phyloP scores from a whole-genome alignment of 306 rosid species.

The Fagus crenata region DNA sequence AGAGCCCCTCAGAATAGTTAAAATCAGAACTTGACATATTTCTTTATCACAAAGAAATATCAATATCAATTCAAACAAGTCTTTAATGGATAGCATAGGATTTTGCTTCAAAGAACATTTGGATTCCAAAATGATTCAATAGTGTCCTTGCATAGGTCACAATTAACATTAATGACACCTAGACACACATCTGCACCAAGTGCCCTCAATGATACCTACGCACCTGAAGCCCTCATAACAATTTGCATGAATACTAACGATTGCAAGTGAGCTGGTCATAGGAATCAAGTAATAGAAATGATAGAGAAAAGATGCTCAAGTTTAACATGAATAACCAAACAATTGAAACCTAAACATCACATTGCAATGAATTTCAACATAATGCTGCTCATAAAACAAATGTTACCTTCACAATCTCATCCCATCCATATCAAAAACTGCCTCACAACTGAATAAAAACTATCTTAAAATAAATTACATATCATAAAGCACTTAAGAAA shows the following conservation, averaged over 20 bases:
- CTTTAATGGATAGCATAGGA: no score
- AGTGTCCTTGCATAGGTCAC: neutral
- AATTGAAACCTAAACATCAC: neutral
- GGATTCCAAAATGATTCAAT: neutral
- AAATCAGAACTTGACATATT: neutral
- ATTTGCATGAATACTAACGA: neutral
- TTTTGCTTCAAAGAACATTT: neutral
- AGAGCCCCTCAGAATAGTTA: neutral
- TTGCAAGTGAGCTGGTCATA: neutral
- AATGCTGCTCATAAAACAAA: neutral
- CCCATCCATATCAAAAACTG: neutral
- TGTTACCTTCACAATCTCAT: neutral
- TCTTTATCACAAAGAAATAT: neutral
- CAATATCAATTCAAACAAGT: no score
- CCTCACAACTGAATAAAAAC: neutral
- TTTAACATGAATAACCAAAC: neutral
- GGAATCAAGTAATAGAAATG: neutral
- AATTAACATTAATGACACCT: neutral
- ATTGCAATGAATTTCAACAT: neutral
- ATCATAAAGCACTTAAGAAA: constrained; percentile 14
- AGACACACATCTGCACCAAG: neutral
- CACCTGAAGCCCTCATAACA: neutral
- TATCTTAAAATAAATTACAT: neutral
- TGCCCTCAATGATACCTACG: neutral
- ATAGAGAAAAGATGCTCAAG: neutral